Percentiles rank a stretch among this genome's conserved stretches.
phyloP scores from a whole-genome alignment of 164 flowering plant species.

The Dillenia suffruticosa region DNA sequence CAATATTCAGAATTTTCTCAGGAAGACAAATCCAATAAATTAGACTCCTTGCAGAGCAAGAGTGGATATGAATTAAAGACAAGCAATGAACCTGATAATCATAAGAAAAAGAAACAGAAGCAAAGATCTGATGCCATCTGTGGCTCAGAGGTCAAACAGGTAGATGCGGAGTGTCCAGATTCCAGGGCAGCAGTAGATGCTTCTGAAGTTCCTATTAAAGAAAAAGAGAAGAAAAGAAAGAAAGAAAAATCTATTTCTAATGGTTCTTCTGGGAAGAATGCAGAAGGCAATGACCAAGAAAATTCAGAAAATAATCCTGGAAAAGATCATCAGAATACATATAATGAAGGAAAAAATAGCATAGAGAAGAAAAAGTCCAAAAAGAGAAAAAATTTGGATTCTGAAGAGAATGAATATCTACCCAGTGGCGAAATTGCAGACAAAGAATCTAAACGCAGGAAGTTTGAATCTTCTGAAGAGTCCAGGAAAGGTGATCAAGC shows the following conservation, averaged over 20 bases:
- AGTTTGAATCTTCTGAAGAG: constrained; percentile 27
- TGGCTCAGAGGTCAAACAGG: neutral
- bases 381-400: constrained; percentile 53
- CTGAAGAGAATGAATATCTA: constrained; percentile 31
- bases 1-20: constrained; percentile 4
- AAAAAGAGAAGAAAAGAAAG: constrained; percentile 18
- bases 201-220: neutral
- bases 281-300: constrained; percentile 4
- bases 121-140: neutral
- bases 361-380: constrained; percentile 34
- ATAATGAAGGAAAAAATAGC: constrained; percentile 16
- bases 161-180: neutral
- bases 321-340: constrained; percentile 7
- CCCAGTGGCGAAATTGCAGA: constrained; percentile 14
- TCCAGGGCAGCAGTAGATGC: constrained; percentile 2
- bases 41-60: neutral
- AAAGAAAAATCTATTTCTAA: constrained; percentile 16
- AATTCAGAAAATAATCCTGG: constrained; percentile 8
- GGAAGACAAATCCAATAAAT: constrained; percentile 14
- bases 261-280: constrained; percentile 1
- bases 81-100: constrained; percentile 19
- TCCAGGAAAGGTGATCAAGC: constrained; percentile 9
- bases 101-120: constrained; percentile 27
- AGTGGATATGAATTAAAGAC: constrained; percentile 2
- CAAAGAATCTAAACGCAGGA: constrained; percentile 36